Conservation (phyloP, 306 rosid genomes). For the Gynostemma pentaphyllum region DNA sequence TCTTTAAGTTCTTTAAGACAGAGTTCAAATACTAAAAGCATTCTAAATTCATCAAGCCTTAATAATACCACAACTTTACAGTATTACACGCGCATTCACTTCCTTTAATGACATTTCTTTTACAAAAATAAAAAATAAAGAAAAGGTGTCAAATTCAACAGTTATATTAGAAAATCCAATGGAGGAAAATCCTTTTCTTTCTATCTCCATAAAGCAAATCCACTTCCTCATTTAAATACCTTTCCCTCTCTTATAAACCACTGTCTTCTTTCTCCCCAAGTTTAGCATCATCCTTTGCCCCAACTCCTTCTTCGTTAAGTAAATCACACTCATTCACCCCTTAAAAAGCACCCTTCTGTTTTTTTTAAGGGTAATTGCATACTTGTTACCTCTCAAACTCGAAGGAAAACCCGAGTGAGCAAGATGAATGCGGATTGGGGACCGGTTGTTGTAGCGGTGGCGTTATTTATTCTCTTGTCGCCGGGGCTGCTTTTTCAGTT, state of each 20-base stretch:
- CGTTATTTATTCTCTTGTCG: conserved; percentile 70
- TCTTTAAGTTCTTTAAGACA: conserved; percentile 1
- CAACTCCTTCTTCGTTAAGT: conserved; percentile 70
- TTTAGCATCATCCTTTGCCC: conserved; percentile 64
- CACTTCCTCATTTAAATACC: conserved; percentile 51
- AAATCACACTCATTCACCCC: conserved; percentile 16
- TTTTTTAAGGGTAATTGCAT: conserved; percentile 13
- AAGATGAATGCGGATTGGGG: conserved; percentile 89
- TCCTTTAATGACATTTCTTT: conserved; percentile 1
- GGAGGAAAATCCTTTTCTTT: conserved; percentile 20
- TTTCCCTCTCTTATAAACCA: conserved; percentile 44
- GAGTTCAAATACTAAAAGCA: background rate
- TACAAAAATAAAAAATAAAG: conserved; percentile 15
- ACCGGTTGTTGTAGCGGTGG: conserved; percentile 69
- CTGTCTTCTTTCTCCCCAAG: conserved; percentile 49
- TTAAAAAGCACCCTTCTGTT: conserved; percentile 13
- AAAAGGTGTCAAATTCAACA: conserved; percentile 9
- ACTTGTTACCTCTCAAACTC: conserved; percentile 3
- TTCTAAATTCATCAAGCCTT: background rate
- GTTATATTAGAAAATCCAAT: conserved; percentile 25
- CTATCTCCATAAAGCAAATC: conserved; percentile 43
- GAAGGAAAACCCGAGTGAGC: background rate
- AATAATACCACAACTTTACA: conserved; percentile 7
- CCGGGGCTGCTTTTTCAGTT: conserved; percentile 84
- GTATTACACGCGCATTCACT: background rate